Percentiles rank a stretch among this genome's conserved stretches.
Conservation (phyloP, 2,329 filamentous ascomycete genomes). For the Hymenotorrendiella dingleyae region DNA sequence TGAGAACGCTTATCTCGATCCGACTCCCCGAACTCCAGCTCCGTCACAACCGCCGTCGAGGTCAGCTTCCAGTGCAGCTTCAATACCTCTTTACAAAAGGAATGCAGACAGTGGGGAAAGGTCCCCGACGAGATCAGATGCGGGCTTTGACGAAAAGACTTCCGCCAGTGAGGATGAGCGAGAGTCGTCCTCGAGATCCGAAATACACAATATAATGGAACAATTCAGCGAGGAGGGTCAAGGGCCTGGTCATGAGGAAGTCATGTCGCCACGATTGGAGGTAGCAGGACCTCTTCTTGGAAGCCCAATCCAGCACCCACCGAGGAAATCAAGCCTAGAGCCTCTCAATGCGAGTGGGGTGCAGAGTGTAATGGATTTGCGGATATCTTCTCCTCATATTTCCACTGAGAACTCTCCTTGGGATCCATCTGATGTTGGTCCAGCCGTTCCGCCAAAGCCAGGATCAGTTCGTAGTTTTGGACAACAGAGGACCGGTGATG, state of each 20-base stretch:
- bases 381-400: conserved; percentile 17
- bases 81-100: conserved; percentile 30
- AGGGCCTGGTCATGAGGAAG: conserved; percentile 69
- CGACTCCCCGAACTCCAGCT: conserved; percentile 40
- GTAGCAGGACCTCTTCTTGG: conserved; percentile 72
- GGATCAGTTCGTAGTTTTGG: conserved; percentile 28
- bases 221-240: conserved; percentile 77
- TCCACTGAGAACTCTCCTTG: conserved; percentile 10
- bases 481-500: conserved; percentile 33
- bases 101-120: conserved; percentile 33
- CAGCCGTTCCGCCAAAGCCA: conserved; percentile 37
- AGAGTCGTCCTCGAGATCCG: conserved; percentile 66
- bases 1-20: conserved; percentile 40
- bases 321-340: conserved; percentile 81
- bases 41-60: conserved; percentile 36
- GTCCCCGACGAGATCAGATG: conserved; percentile 46
- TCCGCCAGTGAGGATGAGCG: conserved; percentile 56
- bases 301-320: conserved; percentile 65
- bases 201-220: conserved; percentile 97
- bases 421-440: conserved; percentile 28
- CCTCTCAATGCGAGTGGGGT: conserved; percentile 39
- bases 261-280: conserved; percentile 86
- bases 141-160: conserved; percentile 51
- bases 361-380: conserved; percentile 27
- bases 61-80: conserved; percentile 30